Base-by-base conservation (phyloP, 2,329 filamentous ascomycete species). In the Neopestalotiopsis rosae region DNA sequence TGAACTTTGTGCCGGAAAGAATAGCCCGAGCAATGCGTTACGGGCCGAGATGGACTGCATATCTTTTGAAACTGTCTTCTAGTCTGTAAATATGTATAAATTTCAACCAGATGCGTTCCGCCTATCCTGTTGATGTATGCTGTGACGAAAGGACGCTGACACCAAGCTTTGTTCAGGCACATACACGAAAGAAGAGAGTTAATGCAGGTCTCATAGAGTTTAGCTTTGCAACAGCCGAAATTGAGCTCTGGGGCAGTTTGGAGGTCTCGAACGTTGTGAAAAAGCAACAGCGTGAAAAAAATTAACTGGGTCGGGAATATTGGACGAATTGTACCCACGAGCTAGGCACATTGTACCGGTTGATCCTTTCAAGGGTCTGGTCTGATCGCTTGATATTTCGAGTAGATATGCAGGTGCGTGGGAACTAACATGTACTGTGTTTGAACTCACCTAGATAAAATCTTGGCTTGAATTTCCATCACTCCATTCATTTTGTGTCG, bases 151-250 rank as follows among this genome's bases (percentile, higher is more conserved):
- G 30, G 9, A n/a, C 13, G 20, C 20, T 30, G 12, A 30, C 34
- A 12, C 57, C 57, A 59, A 59, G 12, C 28, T 59, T 62, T 10
- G 57, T 59, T 40, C 10, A 40, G 34, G 40, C 59, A 62, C 59
- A 62, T 62, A 62, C 30, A 62, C 59, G 59, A 62, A 62, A 30
- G 30, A 30, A 30, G 13, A 30, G 17, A 59, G 28, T 59, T 28
- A 24, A 24, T 59, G 12, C 57, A 34, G 13, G 20, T 59, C 57
- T 14, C 9, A 59, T 59, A 6, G 24, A 59, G 57, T 59, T 62
- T 62, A 62, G 59, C 59, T 40, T 62, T 62, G 34, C 32, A 62
- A 62, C 59, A 62, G 59, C 59, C 59, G 59, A 40, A n/a, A 62
- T 62, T 40, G 59, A 62, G 59, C 59, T 38, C 45, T 62, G 59